These are phyloP conservation scores for Grosmannia serpens DNA, from an alignment of 2,329 filamentous ascomycete species.

Conservation along the genomic window DNA sequence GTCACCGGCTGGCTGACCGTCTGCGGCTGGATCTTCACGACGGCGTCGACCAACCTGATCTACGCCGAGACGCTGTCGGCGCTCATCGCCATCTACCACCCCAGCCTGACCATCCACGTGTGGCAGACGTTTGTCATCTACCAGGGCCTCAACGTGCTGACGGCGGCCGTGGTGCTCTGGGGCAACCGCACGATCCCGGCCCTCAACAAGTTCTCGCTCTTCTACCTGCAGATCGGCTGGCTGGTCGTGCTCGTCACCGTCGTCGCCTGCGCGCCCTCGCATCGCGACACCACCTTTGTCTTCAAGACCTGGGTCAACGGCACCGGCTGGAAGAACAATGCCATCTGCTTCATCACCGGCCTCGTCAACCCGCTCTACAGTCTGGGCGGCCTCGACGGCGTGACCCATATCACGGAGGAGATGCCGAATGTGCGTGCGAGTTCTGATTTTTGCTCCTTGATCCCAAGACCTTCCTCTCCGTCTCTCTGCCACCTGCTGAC, in stretches of 20 bases:
- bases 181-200: constrained; percentile 30
- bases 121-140: constrained; percentile 39
- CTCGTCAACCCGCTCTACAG: constrained; percentile 36
- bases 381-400: constrained; percentile 34
- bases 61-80: constrained; percentile 30
- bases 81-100: constrained; percentile 28
- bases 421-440: constrained; percentile 34
- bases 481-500: neutral
- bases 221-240: constrained; percentile 35
- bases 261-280: constrained; percentile 30
- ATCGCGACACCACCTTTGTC: constrained; percentile 35
- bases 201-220: constrained; percentile 31
- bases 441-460: neutral
- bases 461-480: no score
- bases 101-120: constrained; percentile 25
- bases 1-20: constrained; percentile 32
- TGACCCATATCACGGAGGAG: constrained; percentile 39
- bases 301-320: constrained; percentile 41
- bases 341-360: constrained; percentile 37
- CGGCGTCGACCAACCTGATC: constrained; percentile 31
- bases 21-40: constrained; percentile 30
- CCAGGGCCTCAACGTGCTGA: constrained; percentile 29
- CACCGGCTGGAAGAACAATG: constrained; percentile 39
- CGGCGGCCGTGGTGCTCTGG: constrained; percentile 32
- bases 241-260: constrained; percentile 36